A percentile compares a stretch with the other conserved stretches of the same genome.
phyloP scores from a whole-genome alignment of 192 early-diverging fungal genomes.

The Hyaloraphidium curvatum region DNA sequence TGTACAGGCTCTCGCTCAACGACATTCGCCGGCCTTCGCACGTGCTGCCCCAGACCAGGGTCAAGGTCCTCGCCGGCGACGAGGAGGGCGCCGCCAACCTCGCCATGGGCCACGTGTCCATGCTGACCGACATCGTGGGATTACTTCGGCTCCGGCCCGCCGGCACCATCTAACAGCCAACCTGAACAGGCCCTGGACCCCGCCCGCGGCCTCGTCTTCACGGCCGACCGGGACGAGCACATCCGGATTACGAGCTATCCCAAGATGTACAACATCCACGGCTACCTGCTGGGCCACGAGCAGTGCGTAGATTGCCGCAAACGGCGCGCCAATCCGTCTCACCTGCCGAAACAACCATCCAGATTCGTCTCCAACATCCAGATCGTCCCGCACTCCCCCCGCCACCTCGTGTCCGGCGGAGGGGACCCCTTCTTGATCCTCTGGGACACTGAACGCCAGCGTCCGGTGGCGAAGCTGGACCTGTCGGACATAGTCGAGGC shows the following conservation, averaged over 20 bases:
- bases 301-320: constrained; percentile 24
- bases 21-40: background rate
- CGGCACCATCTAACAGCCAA: background rate
- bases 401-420: constrained; percentile 52
- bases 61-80: constrained; percentile 10
- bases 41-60: background rate
- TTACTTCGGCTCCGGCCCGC: background rate
- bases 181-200: background rate
- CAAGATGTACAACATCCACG: constrained; percentile 69
- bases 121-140: constrained; percentile 66
- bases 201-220: constrained; percentile 52
- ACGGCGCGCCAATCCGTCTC: background rate
- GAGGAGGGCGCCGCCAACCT: constrained; percentile 17
- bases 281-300: constrained; percentile 78
- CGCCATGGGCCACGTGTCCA: constrained; percentile 82
- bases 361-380: constrained; percentile 55
- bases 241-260: constrained; percentile 86
- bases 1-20: constrained; percentile 30
- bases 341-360: background rate
- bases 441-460: too few relatives aligned
- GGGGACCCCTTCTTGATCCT: constrained; percentile 61
- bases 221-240: constrained; percentile 95
- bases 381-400: constrained; percentile 30
- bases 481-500: too few relatives aligned
- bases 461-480: too few relatives aligned